Evolutionary conservation across 177 flowering plant genomes (phyloP), one percentile per base, ranked within the genome.

Genomic region (Tripterygium wilfordii): DNA sequence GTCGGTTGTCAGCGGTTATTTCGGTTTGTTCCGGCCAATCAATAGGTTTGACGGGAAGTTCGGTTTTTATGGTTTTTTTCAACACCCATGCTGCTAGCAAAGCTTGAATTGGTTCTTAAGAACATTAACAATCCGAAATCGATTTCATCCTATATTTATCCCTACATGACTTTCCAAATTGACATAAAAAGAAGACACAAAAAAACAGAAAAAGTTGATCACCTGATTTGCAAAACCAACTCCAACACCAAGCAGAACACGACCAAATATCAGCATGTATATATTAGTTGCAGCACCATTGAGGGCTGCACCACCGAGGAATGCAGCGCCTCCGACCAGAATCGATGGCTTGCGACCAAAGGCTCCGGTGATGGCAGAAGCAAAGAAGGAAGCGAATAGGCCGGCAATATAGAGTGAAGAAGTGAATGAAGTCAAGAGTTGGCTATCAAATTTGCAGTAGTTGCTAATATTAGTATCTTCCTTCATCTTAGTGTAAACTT

Each of bases 191-290:
- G 6, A 3, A 37, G 6, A 16, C 3, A 21, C 20, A 37, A 7
- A 15, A 5, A 21, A 19, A 13, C 8, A 10, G 3, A 10, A 5
- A 22, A 21, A 10, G 39, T 36, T 4, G 4, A 20, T 12, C 58
- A 74, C 81, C 81, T 80, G 86, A 54, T 80, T 85, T 0, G 84
- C 69, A 30, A 85, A 88, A 36, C 90, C 96, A 40, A 85, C 71
- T 0, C 96, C 96, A 28, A 79, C 54, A 0, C 94, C 96, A 3
- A 88, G 94, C 45, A 85, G 50, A 18, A 82, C 25, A 2, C 96
- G 79, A 3, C 90, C 86, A 5, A 85, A 32, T 18, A 85, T 73
- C 3, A 88, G 79, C 94, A 85, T 82, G 48, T 53, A 64, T 2
- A 85, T 10, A 22, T 69, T 71, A 2, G 51, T 3, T 17, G 94